A percentile compares a stretch with the other conserved stretches of the same genome.
These are phyloP conservation scores for Pythium phragmiticola DNA, from an alignment of 352 stramenopile species.

Conservation along the genomic window DNA sequence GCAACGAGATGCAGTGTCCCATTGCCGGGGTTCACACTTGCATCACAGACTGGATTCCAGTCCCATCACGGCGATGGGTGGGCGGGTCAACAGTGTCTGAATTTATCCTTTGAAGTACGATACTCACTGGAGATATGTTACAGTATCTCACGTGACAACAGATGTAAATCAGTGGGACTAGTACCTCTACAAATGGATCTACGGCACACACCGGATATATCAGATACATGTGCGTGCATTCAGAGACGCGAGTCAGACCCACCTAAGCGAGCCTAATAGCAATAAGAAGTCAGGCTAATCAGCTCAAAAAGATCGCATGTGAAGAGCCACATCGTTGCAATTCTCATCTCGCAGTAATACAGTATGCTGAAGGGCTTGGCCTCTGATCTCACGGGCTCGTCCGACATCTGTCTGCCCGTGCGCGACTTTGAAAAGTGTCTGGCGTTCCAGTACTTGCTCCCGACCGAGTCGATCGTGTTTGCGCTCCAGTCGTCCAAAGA, in stretches of 20 bases:
- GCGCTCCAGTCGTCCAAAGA: slow-evolving; percentile 26
- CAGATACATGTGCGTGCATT: too few species aligned
- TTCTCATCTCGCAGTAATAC: not conserved
- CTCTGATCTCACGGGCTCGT: slow-evolving; percentile 21
- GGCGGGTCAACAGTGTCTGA: not conserved
- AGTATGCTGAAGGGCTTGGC: slow-evolving; percentile 27
- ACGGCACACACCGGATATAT: too few species aligned
- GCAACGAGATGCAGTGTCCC: too few species aligned
- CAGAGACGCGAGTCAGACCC: too few species aligned
- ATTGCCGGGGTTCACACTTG: not conserved
- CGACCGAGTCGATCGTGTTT: slow-evolving; percentile 24
- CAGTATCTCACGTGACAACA: too few species aligned
- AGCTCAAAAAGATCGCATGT: not conserved
- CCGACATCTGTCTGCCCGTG: slow-evolving; percentile 27
- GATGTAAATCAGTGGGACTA: too few species aligned
- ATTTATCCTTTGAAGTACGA: not conserved
- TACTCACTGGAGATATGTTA: not conserved
- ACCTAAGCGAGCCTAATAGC: not conserved
- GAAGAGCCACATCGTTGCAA: not conserved
- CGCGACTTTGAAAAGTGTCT: slow-evolving; percentile 24
- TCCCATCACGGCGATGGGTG: not conserved
- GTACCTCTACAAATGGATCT: too few species aligned
- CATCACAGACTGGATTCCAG: not conserved
- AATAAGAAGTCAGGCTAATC: not conserved
- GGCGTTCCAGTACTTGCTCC: slow-evolving; percentile 18